Conservation (phyloP, 2,329 filamentous ascomycete genomes). For the Sphaceloma murrayae region DNA sequence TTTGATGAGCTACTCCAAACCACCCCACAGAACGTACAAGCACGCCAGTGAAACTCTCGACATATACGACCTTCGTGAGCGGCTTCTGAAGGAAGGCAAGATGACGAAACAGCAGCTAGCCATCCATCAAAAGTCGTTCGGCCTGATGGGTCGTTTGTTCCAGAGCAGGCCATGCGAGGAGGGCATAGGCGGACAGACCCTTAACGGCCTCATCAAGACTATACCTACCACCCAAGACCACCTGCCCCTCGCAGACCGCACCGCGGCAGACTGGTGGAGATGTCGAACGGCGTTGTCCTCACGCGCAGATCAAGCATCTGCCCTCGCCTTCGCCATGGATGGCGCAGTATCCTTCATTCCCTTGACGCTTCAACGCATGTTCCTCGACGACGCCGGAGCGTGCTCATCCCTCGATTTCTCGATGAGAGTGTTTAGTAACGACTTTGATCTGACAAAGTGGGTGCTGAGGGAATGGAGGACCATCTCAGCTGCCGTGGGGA, state of each 20-base stretch:
- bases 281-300: constrained; percentile 21
- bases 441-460: constrained; percentile 36
- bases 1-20: constrained; percentile 33
- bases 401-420: constrained; percentile 45
- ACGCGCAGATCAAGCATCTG: constrained; percentile 30
- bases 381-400: constrained; percentile 37
- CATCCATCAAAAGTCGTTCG: constrained; percentile 26
- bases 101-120: constrained; percentile 23
- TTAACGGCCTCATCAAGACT: constrained; percentile 34
- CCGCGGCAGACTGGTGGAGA: constrained; percentile 38
- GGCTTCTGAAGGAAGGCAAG: constrained; percentile 23
- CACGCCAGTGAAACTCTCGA: constrained; percentile 24
- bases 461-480: constrained; percentile 36
- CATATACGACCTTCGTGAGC: constrained; percentile 18
- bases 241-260: constrained; percentile 31
- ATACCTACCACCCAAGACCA: constrained; percentile 30
- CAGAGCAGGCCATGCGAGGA: constrained; percentile 33
- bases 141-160: constrained; percentile 26
- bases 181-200: constrained; percentile 38
- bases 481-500: constrained; percentile 32
- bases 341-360: constrained; percentile 38
- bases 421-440: constrained; percentile 35
- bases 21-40: constrained; percentile 29
- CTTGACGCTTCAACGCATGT: constrained; percentile 35
- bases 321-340: constrained; percentile 39